Evolutionary conservation across 2,329 filamentous ascomycete genomes (phyloP), one percentile per base, ranked within the genome.

Genomic region (Calonectria leucothoes): DNA sequence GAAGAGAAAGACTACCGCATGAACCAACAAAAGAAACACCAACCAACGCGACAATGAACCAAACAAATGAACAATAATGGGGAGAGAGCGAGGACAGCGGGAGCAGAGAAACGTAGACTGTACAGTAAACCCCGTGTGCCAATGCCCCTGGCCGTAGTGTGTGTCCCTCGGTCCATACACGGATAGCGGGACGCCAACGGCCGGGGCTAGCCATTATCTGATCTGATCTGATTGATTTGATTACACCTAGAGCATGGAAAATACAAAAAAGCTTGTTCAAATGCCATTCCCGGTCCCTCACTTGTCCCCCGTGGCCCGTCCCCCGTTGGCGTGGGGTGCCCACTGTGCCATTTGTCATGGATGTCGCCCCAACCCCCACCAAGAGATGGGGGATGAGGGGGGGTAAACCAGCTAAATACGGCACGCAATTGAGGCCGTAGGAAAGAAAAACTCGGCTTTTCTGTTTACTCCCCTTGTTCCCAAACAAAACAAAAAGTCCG

Each of bases 161-260:
- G 52, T 33, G 33, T n/a, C n/a, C 39, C 6, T 10, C 39, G 6
- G 11, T 45, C 4, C 52, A 35, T 35, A 23, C 33, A 59, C 33
- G 55, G 55, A 39, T 20, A 39, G 27, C 49, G 33, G n/a, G 6
- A 10, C 14, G 23, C 2, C 11, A 25, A 39, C 39, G 39, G 33
- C 33, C n/a, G 55, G 55, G 10, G 39, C 39, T 59, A 59, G 55
- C 55, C 37, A 59, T 59, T 59, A 59, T 59, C 55, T 59, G 55
- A 59, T 59, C 55, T 59, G 55, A 59, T 59, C 49, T 52, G 49
- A 52, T 52, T n/a, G n/a, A n/a, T n/a, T n/a, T 59, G 55, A 59
- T 59, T 59, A 59, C 33, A 59, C 55, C 33, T 59, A 59, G 52
- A 59, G 31, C n/a, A 59, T 59, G 55, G 55, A 59, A 59, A 59